A percentile compares a stretch with the other conserved stretches of the same genome.
Conservation (phyloP, 2,329 filamentous ascomycete genomes). For the Stagonosporopsis rhizophila region DNA sequence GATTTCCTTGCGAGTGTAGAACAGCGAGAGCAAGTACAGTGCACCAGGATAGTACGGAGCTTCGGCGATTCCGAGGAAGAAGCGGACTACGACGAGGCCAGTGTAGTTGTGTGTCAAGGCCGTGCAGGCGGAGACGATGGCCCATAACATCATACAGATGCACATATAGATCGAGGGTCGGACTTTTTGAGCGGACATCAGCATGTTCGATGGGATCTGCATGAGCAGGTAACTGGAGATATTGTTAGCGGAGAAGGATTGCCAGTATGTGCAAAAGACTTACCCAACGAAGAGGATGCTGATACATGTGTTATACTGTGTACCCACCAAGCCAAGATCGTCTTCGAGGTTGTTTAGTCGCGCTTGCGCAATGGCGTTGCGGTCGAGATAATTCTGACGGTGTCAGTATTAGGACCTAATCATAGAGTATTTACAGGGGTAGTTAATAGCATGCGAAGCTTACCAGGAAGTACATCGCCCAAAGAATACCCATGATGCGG, state of each 20-base stretch:
- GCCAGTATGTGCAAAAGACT: not conserved
- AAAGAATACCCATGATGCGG: conserved; percentile 34
- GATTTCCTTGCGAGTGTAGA: conserved; percentile 65
- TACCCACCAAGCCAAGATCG: conserved; percentile 50
- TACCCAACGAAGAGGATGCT: conserved; percentile 30
- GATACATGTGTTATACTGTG: conserved; percentile 52
- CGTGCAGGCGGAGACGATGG: conserved; percentile 36
- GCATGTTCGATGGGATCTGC: conserved; percentile 54
- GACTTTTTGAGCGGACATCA: conserved; percentile 47
- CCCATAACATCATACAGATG: conserved; percentile 43
- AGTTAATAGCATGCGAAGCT: not conserved
- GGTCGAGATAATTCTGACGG: conserved; percentile 51
- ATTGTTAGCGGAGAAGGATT: not conserved
- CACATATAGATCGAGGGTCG: conserved; percentile 44
- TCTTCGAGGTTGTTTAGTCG: conserved; percentile 66
- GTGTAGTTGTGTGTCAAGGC: conserved; percentile 37
- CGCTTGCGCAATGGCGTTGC: conserved; percentile 70
- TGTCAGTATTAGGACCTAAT: not conserved
- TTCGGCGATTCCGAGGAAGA: conserved; percentile 41
- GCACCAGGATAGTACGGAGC: conserved; percentile 65
- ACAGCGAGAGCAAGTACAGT: conserved; percentile 66
- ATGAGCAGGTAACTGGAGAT: conserved; percentile 27
- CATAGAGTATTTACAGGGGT: not conserved
- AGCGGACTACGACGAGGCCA: conserved; percentile 39
- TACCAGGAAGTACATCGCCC: conserved; percentile 51